Evolutionary conservation across 768 basidiomycete species (phyloP).

Genomic region (Lactifluus echinatus): DNA sequence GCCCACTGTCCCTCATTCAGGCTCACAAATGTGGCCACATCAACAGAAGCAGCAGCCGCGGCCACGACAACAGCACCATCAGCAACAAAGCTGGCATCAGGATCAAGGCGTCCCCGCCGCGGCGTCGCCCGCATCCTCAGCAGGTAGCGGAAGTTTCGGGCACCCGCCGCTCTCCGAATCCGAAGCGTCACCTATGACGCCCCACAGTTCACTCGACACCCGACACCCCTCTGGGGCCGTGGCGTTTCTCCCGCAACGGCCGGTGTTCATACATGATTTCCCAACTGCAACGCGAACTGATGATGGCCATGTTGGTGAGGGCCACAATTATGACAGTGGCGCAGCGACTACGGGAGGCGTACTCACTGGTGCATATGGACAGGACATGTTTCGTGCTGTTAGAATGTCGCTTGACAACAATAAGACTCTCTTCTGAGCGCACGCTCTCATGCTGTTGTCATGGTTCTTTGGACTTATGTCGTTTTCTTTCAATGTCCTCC

Average conservation of each 20-base stretch:
- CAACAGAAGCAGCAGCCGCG: not conserved
- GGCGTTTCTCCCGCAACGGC: not conserved
- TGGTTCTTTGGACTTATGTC: not conserved
- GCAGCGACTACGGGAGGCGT: not conserved
- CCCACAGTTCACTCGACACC: slow-evolving; percentile 7
- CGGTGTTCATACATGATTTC: not conserved
- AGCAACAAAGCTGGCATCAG: not conserved
- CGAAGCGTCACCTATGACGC: slow-evolving; percentile 17
- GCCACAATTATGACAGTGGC: not conserved
- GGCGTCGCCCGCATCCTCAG: slow-evolving; percentile 8
- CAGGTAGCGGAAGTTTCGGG: slow-evolving; percentile 2
- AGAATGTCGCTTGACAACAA: not conserved
- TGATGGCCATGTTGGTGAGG: not conserved
- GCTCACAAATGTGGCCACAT: not conserved
- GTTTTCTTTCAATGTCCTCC: not conserved
- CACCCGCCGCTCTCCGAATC: slow-evolving; percentile 4
- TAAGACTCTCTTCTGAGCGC: slow-evolving; percentile 2
- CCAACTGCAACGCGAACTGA: not conserved
- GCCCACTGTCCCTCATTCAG: slow-evolving; percentile 6
- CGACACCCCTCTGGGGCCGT: not conserved
- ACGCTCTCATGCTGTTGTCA: not conserved
- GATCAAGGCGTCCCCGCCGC: not conserved
- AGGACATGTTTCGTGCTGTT: slow-evolving; percentile 1
- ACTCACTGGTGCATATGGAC: not conserved
- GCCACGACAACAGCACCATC: not conserved